A percentile compares a stretch with the other conserved stretches of the same genome.
Conservation (phyloP, 1,284 basidiomycete genomes). For the Rhodotorula sp. region DNA sequence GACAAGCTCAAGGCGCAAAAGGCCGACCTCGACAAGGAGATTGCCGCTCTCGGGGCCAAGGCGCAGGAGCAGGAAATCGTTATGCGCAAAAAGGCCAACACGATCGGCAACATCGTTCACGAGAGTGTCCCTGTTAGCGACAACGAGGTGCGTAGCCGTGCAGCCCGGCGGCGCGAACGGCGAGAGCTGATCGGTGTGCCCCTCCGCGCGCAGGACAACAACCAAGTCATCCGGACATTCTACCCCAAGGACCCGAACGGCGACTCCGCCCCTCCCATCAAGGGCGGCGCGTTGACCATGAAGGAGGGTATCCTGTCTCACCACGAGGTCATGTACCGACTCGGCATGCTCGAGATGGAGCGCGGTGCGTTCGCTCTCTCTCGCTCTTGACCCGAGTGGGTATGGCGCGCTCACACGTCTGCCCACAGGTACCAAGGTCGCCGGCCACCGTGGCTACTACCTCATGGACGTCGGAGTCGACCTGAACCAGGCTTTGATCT, state of each 20-base stretch:
- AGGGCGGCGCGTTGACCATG: conserved; percentile 59
- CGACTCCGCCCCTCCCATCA: conserved; percentile 54
- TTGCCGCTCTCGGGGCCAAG: conserved; percentile 72
- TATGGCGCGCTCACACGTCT: not conserved
- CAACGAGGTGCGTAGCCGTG: conserved; percentile 67
- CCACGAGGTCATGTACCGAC: conserved; percentile 89
- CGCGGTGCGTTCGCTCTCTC: too few species aligned
- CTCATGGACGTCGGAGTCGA: conserved; percentile 93
- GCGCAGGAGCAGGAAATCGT: conserved; percentile 71
- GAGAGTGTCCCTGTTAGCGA: conserved; percentile 78
- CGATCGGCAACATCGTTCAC: conserved; percentile 91
- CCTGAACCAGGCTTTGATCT: conserved; percentile 93
- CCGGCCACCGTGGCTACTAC: conserved; percentile 95
- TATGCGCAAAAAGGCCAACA: conserved; percentile 76
- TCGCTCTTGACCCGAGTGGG: not conserved
- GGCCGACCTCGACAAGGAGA: conserved; percentile 72
- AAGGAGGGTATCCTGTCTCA: conserved; percentile 79
- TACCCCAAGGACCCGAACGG: conserved; percentile 69
- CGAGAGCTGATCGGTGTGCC: conserved; percentile 3
- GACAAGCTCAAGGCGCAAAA: conserved; percentile 80
- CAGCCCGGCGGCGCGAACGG: not conserved
- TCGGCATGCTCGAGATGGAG: conserved; percentile 69
- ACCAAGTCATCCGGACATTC: conserved; percentile 72
- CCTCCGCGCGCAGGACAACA: conserved; percentile 71
- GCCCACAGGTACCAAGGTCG: conserved; percentile 76